Evolutionary conservation across 2,329 filamentous ascomycete species (phyloP).

Genomic region (Sporothrix brunneoviolacea): DNA sequence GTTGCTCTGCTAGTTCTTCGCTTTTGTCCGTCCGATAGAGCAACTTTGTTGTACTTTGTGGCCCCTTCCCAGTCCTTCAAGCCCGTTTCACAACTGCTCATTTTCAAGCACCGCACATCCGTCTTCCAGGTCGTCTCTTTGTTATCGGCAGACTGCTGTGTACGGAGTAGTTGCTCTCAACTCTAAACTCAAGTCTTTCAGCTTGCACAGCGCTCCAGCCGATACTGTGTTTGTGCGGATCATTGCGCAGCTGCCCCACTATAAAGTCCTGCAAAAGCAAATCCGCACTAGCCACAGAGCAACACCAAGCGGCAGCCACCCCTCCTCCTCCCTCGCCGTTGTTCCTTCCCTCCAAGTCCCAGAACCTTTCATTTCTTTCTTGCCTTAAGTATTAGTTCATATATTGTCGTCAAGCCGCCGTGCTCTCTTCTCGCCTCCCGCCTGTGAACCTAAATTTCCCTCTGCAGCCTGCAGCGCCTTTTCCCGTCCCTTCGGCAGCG

Average conservation of each 20-base stretch:
- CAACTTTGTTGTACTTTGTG: too few species aligned
- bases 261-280: neutral
- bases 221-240: too few species aligned
- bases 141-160: too few species aligned
- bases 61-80: neutral
- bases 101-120: too few species aligned
- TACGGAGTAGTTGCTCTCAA: too few species aligned
- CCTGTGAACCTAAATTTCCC: too few species aligned
- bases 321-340: neutral
- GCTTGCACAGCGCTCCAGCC: too few species aligned
- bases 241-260: constrained; percentile 5
- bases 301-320: neutral
- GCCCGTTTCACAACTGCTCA: too few species aligned
- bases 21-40: too few species aligned
- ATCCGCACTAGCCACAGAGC: constrained; percentile 1
- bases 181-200: too few species aligned
- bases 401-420: neutral
- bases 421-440: neutral
- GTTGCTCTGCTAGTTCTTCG: too few species aligned
- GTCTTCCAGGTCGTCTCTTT: too few species aligned
- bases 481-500: neutral
- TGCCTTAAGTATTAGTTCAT: neutral
- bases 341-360: constrained; percentile 1
- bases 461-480: constrained; percentile 1
- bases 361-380: neutral